Conservation (phyloP, 108 stramenopile species). For the Poteriospumella lacustris region DNA sequence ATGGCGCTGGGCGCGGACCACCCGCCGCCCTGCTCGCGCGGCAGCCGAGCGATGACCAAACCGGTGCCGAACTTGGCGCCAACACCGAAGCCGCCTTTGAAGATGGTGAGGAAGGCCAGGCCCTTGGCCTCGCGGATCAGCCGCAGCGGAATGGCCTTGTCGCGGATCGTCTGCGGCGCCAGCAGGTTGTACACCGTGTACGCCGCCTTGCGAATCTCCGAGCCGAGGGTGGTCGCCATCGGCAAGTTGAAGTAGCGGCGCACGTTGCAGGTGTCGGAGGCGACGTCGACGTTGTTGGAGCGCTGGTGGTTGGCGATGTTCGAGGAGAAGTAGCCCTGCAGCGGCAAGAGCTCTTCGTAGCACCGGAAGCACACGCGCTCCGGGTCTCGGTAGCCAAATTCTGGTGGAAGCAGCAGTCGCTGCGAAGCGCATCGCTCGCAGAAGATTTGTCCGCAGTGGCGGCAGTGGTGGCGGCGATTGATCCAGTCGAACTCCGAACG, state of each 20-base stretch:
- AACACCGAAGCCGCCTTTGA: slow-evolving; percentile 72
- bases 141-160: slow-evolving; percentile 48
- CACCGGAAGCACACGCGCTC: slow-evolving; percentile 43
- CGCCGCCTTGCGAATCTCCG: slow-evolving; percentile 51
- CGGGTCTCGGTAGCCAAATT: slow-evolving; percentile 43
- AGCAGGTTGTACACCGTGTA: slow-evolving; percentile 49
- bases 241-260: slow-evolving; percentile 28
- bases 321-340: slow-evolving; percentile 26
- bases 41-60: slow-evolving; percentile 66
- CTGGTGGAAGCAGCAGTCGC: slow-evolving; percentile 26
- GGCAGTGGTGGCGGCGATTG: slow-evolving; percentile 24
- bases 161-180: neutral
- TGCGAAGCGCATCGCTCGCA: slow-evolving; percentile 32
- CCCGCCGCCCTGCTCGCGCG: slow-evolving; percentile 49
- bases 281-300: slow-evolving; percentile 21
- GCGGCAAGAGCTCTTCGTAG: slow-evolving; percentile 24
- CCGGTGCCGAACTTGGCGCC: slow-evolving; percentile 69
- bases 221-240: slow-evolving; percentile 44
- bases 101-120: slow-evolving; percentile 68
- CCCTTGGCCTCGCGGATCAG: slow-evolving; percentile 58
- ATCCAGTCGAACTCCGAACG: slow-evolving; percentile 41
- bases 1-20: slow-evolving; percentile 83
- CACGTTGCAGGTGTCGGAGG: neutral
- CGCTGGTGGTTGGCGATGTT: slow-evolving; percentile 14
- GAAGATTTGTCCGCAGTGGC: slow-evolving; percentile 36